A percentile compares a stretch with the other conserved stretches of the same genome.
phyloP scores from a whole-genome alignment of 2,329 filamentous ascomycete species.

The Penicillium crustosum region DNA sequence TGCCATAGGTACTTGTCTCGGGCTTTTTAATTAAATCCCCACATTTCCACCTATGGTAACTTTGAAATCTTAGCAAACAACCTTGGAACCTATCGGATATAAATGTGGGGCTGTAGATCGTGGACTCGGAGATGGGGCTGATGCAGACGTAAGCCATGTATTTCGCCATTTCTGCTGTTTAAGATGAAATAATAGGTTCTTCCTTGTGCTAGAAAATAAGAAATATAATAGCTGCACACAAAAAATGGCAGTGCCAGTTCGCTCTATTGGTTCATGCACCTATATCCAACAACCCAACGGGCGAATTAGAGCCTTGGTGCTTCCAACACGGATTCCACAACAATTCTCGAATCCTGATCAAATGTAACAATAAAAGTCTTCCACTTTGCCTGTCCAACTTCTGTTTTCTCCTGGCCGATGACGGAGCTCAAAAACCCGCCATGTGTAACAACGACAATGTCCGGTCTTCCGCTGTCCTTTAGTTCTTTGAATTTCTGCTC shows the following conservation, averaged over 20 bases:
- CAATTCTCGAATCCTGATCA: background rate
- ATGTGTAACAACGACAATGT: slow-evolving; percentile 19
- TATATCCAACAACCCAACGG: background rate
- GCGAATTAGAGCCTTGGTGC: background rate
- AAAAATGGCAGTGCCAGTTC: too few species aligned
- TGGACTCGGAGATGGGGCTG: too few species aligned
- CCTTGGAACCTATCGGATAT: background rate
- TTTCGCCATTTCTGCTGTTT: background rate
- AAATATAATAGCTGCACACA: background rate
- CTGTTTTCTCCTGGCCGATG: background rate
- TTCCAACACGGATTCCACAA: background rate
- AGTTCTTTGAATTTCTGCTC: slow-evolving; percentile 6
- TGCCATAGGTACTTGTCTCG: background rate
- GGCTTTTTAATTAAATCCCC: too few species aligned
- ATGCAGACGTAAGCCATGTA: background rate
- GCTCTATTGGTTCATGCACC: background rate
- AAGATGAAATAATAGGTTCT: background rate
- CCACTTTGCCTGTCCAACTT: background rate
- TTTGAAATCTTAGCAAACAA: too few species aligned
- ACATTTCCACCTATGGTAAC: too few species aligned
- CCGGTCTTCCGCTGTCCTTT: slow-evolving; percentile 1
- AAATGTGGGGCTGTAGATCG: background rate
- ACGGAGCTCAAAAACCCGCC: slow-evolving; percentile 9
- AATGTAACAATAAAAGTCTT: slow-evolving; percentile 9
- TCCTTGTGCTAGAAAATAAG: background rate